Conservation (phyloP, 2,329 filamentous ascomycete species). For the Corynespora cassiicola region DNA sequence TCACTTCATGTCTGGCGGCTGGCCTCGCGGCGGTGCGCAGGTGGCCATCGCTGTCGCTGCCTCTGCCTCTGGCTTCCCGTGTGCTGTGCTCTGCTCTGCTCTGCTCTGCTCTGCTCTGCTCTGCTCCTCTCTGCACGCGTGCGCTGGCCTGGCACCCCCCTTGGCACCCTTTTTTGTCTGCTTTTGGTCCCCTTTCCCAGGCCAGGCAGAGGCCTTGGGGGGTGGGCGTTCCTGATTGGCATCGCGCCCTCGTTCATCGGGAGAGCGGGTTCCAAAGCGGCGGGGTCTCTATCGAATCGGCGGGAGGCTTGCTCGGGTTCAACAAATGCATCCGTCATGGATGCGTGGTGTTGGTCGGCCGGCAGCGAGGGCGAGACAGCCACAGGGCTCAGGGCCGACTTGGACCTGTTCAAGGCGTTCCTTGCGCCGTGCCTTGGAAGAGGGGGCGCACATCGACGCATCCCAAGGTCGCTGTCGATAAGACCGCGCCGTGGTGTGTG, state of each 20-base stretch:
- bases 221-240: constrained; percentile 31
- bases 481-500: constrained; percentile 18
- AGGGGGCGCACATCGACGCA: too few relatives aligned
- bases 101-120: constrained; percentile 4
- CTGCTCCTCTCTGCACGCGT: constrained; percentile 16
- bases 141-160: constrained; percentile 11
- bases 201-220: not conserved
- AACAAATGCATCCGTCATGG: constrained; percentile 36
- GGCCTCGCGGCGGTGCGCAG: constrained; percentile 30
- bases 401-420: constrained; percentile 12
- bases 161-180: constrained; percentile 19
- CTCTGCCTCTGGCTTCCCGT: not conserved
- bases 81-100: not conserved
- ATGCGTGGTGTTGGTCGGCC: constrained; percentile 28
- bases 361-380: constrained; percentile 15
- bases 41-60: constrained; percentile 22
- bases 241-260: constrained; percentile 32
- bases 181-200: not conserved
- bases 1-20: constrained; percentile 34
- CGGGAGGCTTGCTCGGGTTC: constrained; percentile 26
- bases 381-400: constrained; percentile 19
- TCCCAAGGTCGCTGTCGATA: constrained; percentile 16
- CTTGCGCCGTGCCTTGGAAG: constrained; percentile 12
- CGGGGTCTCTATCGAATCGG: constrained; percentile 38
- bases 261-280: constrained; percentile 42